Evolutionary conservation across 2,329 filamentous ascomycete species (phyloP).

Genomic region (Aureobasidium leucospermi): DNA sequence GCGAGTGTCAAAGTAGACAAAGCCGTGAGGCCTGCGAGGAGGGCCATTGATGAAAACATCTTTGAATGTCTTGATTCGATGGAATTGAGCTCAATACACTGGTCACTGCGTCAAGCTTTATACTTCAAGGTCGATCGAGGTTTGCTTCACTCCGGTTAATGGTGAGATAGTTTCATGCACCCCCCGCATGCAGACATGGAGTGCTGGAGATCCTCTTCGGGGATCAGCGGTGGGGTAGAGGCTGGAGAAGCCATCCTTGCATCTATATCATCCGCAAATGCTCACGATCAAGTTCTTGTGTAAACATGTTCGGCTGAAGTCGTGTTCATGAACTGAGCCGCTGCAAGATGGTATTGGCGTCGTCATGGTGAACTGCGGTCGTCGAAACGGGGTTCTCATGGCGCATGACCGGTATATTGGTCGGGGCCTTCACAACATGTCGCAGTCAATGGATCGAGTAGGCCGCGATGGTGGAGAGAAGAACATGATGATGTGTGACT

Average conservation of each 20-base stretch:
- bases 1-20: not conserved
- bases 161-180: not conserved
- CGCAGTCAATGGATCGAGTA: too few relatives aligned
- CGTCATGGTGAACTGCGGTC: not conserved
- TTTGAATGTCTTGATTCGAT: not conserved
- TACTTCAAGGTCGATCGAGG: not conserved
- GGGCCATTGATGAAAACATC: not conserved
- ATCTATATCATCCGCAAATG: not conserved
- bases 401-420: too few relatives aligned
- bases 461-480: too few relatives aligned
- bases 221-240: not conserved
- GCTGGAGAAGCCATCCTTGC: not conserved
- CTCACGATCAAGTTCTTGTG: not conserved
- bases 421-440: too few relatives aligned
- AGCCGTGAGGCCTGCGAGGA: not conserved
- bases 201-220: not conserved
- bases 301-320: conserved; percentile 62
- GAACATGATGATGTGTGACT: too few relatives aligned
- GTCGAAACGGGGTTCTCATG: not conserved
- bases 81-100: too few relatives aligned
- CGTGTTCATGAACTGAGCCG: not conserved
- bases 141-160: not conserved
- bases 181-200: not conserved
- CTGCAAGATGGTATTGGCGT: not conserved
- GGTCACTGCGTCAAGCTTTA: not conserved